Conservation (phyloP, 1,284 basidiomycete species). For the Sutorius eximius region DNA sequence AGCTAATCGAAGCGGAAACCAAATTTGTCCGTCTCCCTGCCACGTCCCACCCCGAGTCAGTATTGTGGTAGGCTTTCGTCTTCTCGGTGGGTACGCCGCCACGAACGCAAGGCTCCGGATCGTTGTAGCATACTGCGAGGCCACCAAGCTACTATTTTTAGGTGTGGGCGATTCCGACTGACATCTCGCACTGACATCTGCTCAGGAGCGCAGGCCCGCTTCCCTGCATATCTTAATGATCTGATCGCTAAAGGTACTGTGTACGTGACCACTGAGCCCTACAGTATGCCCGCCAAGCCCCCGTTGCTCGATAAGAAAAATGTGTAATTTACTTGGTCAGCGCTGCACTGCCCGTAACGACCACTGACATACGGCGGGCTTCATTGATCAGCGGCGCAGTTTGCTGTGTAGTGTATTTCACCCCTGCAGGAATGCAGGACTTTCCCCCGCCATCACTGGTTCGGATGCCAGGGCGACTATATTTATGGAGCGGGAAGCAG, state of each 20-base stretch:
- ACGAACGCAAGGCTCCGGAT: background rate
- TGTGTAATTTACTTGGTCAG: background rate
- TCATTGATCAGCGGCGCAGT: slow-evolving; percentile 1
- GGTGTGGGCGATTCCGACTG: background rate
- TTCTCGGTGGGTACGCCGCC: background rate
- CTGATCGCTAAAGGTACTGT: background rate
- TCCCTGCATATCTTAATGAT: background rate
- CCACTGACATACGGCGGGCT: background rate
- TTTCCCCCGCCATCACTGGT: background rate
- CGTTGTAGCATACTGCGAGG: background rate
- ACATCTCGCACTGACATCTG: background rate
- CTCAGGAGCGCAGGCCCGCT: background rate
- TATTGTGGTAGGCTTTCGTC: background rate
- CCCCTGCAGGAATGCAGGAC: background rate
- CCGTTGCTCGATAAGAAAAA: no score
- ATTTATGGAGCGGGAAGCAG: background rate
- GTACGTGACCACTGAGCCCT: background rate
- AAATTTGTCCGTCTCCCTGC: background rate
- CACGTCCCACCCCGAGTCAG: background rate
- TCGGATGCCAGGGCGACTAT: background rate
- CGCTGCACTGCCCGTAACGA: background rate
- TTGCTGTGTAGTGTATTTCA: background rate
- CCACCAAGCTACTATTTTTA: background rate
- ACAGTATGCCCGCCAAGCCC: background rate
- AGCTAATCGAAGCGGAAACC: slow-evolving; percentile 15